Conservation (phyloP, 495 filamentous ascomycete genomes). For the Schizothecium vesticola region DNA sequence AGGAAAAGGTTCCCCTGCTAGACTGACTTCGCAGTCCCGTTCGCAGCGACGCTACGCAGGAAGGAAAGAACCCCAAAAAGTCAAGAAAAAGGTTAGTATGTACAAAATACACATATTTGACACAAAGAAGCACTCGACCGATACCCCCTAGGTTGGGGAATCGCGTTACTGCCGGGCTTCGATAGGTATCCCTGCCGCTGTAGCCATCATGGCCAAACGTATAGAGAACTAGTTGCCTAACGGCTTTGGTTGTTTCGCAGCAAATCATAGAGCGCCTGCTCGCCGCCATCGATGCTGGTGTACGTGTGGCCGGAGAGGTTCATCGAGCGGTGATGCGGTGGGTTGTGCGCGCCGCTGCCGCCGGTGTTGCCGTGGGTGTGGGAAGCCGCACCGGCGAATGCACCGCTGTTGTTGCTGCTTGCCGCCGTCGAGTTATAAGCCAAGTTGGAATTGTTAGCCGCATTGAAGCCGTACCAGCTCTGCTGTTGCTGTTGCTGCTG, state of each 20-base stretch:
- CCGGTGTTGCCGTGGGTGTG: slow-evolving; percentile 10
- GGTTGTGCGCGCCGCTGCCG: neutral
- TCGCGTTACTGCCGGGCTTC: neutral
- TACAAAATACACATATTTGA: neutral
- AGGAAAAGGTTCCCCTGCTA: neutral
- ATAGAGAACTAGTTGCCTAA: neutral
- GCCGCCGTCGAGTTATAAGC: slow-evolving; percentile 17
- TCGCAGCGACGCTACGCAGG: too few species aligned
- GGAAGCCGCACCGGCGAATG: slow-evolving; percentile 11
- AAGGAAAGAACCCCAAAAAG: neutral
- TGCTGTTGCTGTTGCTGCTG: slow-evolving; percentile 12
- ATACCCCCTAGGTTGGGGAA: neutral
- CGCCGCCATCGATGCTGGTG: slow-evolving; percentile 25
- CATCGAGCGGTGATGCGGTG: slow-evolving; percentile 25
- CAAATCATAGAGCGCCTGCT: slow-evolving; percentile 24
- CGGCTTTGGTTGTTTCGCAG: slow-evolving; percentile 5
- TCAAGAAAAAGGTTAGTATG: neutral
- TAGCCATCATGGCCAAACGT: neutral
- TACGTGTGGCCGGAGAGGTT: slow-evolving; percentile 29
- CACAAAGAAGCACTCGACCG: neutral
- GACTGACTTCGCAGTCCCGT: neutral
- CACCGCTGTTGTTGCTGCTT: slow-evolving; percentile 8
- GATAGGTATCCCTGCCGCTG: neutral
- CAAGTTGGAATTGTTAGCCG: slow-evolving; percentile 6
- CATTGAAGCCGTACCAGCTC: slow-evolving; percentile 19